These are phyloP conservation scores for Striga asiatica DNA, from an alignment of 257 asterid genomes.

Conservation along the genomic window DNA sequence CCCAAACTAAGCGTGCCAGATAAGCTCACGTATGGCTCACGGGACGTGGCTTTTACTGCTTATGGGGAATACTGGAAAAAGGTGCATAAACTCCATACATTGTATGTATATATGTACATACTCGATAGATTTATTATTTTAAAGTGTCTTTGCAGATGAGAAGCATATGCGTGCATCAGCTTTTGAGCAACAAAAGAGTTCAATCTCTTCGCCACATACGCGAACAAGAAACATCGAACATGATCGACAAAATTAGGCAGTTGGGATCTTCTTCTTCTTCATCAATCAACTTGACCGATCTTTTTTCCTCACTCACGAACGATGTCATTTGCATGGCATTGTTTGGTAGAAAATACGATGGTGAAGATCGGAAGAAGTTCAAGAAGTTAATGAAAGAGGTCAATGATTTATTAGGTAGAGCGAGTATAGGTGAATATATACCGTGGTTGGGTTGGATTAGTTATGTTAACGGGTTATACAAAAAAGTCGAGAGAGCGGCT, in stretches of 20 bases:
- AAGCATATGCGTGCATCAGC: conserved; percentile 29
- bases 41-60: conserved; percentile 22
- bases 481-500: conserved; percentile 19
- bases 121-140: too few relatives aligned
- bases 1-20: conserved; percentile 14
- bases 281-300: conserved; percentile 16
- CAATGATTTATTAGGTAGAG: too few relatives aligned
- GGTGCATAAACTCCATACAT: too few relatives aligned
- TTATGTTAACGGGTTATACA: conserved; percentile 19
- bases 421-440: conserved; percentile 25
- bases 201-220: conserved; percentile 16
- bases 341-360: conserved; percentile 23
- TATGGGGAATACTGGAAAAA: conserved; percentile 39
- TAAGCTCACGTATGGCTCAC: conserved; percentile 14
- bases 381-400: too few relatives aligned
- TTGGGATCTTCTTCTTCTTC: too few relatives aligned
- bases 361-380: too few relatives aligned
- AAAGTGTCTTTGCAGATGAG: too few relatives aligned
- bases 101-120: too few relatives aligned
- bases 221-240: conserved; percentile 30
- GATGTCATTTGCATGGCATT: conserved; percentile 26
- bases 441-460: conserved; percentile 34
- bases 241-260: too few relatives aligned
- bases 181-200: conserved; percentile 32
- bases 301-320: conserved; percentile 11